These are phyloP conservation scores for Inosperma sp. DNA, from an alignment of 768 basidiomycete species.

Conservation along the genomic window DNA sequence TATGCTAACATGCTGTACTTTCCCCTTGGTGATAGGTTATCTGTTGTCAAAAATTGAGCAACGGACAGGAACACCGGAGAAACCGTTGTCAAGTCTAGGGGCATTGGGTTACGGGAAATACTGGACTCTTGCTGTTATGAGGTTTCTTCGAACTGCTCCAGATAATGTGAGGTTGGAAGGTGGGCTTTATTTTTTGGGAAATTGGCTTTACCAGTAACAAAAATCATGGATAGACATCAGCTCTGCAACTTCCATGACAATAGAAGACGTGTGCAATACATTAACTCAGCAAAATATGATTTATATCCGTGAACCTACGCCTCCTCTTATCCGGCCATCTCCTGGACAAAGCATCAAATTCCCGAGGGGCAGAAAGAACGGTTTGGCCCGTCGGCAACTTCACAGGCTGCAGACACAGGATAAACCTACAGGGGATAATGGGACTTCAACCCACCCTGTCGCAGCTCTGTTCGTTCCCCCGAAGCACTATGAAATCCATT, in stretches of 20 bases:
- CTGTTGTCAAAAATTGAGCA: constrained; percentile 93
- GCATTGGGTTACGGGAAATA: constrained; percentile 93
- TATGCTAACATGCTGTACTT: neutral
- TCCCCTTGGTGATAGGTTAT: constrained; percentile 59
- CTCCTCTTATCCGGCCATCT: constrained; percentile 54
- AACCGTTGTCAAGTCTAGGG: constrained; percentile 89
- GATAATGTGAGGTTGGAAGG: constrained; percentile 69
- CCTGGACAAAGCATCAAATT: constrained; percentile 79
- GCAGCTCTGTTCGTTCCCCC: constrained; percentile 60
- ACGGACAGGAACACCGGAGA: constrained; percentile 88
- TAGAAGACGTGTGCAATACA: constrained; percentile 79
- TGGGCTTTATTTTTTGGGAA: constrained; percentile 28
- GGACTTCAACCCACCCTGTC: constrained; percentile 37
- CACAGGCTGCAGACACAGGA: constrained; percentile 46
- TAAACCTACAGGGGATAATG: constrained; percentile 17
- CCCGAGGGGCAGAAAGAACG: constrained; percentile 62
- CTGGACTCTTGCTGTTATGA: constrained; percentile 87
- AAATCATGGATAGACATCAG: constrained; percentile 63
- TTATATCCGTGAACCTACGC: constrained; percentile 43
- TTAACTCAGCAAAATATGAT: constrained; percentile 77
- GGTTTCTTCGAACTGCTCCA: constrained; percentile 60
- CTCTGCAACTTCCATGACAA: constrained; percentile 80
- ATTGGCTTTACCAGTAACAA: neutral
- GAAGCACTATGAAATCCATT: constrained; percentile 67
- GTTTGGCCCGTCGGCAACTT: constrained; percentile 58